phyloP scores from a whole-genome alignment of 106 monocot species.

The Dendrobium huoshanense region DNA sequence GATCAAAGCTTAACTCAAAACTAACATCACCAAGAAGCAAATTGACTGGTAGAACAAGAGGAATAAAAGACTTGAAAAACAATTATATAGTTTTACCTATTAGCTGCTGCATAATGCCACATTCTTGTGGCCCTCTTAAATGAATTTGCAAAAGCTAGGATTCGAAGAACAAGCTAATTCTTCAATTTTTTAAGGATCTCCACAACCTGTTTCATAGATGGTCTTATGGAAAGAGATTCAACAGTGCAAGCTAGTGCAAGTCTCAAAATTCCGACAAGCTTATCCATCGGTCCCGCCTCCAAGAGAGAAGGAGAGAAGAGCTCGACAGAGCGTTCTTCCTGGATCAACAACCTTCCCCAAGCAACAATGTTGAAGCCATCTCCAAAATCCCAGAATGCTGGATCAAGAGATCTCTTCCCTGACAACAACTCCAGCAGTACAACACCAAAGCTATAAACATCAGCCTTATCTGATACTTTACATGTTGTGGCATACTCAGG shows the following conservation, averaged over 20 bases:
- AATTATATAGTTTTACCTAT: background rate
- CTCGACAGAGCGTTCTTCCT: slow-evolving; percentile 35
- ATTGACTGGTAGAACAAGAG: background rate
- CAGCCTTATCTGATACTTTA: slow-evolving; percentile 61
- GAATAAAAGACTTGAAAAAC: background rate
- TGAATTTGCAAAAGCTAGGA: background rate
- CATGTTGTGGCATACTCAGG: slow-evolving; percentile 73
- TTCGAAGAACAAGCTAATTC: background rate
- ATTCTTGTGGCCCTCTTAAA: background rate
- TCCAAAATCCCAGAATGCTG: slow-evolving; percentile 51
- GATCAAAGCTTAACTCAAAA: background rate
- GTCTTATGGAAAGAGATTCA: slow-evolving; percentile 42
- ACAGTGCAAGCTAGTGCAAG: slow-evolving; percentile 45
- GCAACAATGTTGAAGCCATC: slow-evolving; percentile 63
- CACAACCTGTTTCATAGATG: slow-evolving; percentile 12
- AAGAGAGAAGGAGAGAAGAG: slow-evolving; percentile 33
- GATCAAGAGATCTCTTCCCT: slow-evolving; percentile 66
- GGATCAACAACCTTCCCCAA: slow-evolving; percentile 50
- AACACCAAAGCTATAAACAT: slow-evolving; percentile 76
- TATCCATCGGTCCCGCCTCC: slow-evolving; percentile 36
- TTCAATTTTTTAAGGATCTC: background rate
- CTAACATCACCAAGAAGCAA: too few species aligned
- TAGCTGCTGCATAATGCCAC: background rate
- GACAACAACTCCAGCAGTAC: slow-evolving; percentile 70
- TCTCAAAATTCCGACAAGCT: slow-evolving; percentile 35